Conservation (phyloP, 1,139 yeast genomes). For the Protomyces macrosporus region DNA sequence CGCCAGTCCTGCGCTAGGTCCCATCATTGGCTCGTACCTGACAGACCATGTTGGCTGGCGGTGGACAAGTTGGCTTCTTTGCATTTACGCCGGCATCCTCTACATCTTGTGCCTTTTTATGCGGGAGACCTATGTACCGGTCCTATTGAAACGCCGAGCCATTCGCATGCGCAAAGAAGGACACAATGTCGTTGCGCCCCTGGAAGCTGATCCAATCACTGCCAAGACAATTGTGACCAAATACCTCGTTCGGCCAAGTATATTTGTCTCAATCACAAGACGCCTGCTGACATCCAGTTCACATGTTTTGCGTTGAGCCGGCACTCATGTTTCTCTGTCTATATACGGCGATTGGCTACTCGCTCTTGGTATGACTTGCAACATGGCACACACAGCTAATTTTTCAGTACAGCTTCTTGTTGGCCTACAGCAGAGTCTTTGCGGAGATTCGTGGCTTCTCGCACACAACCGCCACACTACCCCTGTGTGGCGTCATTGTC, state of each 20-base stretch:
- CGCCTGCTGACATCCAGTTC: background rate
- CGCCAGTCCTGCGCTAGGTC: slow-evolving; percentile 72
- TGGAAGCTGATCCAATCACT: background rate
- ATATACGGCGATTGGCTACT: background rate
- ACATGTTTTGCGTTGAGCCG: slow-evolving; percentile 51
- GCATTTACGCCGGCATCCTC: slow-evolving; percentile 40
- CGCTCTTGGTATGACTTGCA: background rate
- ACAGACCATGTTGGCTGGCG: slow-evolving; percentile 42
- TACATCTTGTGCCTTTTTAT: slow-evolving; percentile 44
- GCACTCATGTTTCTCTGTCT: slow-evolving; percentile 44
- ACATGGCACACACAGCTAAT: background rate
- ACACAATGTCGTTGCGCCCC: slow-evolving; percentile 37
- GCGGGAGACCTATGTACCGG: slow-evolving; percentile 58
- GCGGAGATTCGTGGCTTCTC: background rate
- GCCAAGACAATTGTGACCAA: background rate
- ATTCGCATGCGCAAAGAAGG: slow-evolving; percentile 44
- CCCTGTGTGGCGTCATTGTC: slow-evolving; percentile 48
- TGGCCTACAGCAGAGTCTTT: background rate
- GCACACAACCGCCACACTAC: slow-evolving; percentile 24
- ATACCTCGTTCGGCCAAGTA: slow-evolving; percentile 50
- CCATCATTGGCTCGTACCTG: slow-evolving; percentile 57
- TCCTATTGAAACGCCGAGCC: slow-evolving; percentile 49
- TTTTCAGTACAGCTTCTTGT: background rate
- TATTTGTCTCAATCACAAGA: slow-evolving; percentile 13
- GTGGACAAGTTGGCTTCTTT: slow-evolving; percentile 55